Base-by-base conservation (phyloP, 2,329 filamentous ascomycete genomes). In the Cordyceps tenuipes region DNA sequence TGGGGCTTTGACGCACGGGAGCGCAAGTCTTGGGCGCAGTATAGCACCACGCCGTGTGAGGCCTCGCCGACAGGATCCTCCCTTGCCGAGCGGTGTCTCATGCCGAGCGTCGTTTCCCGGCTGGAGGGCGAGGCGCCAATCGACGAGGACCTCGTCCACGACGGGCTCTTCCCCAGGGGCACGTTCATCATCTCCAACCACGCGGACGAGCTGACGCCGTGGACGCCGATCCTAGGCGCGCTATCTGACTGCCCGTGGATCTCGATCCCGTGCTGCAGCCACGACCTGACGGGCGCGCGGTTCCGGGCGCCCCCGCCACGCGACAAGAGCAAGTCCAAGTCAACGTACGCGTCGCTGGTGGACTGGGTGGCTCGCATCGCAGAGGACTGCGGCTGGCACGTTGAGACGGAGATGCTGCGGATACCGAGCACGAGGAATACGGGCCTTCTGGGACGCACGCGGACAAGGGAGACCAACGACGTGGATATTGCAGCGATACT, bases 121-220 rank as follows among this genome's bases (percentile, higher is more conserved):
- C 46, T 64, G 13, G 31, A 62, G n/a, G 31, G 62, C 17, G 59
- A 55, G 31, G 55, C 63, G 10, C 64, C 63, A n/a, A 52, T 60
- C 9, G 64, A 62, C 5, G 62, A 65, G 61, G 49, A 49, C 10
- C 47, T 62, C 5, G 69, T 78, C 17, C 79, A 84, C 67, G 72
- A 78, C 63, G 94, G 93, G 41, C 68, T 79, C 10, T 96, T 97
- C 68, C 79, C 84, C 0, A 70, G 73, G 17, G 84, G 85, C 31
- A 95, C 91, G 0, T 99, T 99, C 72, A 91, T 99, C 67, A 88
- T 99, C 64, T 96, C 91, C 53, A 99, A 99, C 69, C 94, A 99
- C 71, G 93, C 93, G 12, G 94, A 99, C 70, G 92, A 99, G 74
- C 81, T 99, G 15, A 99, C 94, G 0, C 85, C 90, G 0, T 99